Conservation (phyloP, 148 eudicot genomes). For the Diospyros kaki region DNA sequence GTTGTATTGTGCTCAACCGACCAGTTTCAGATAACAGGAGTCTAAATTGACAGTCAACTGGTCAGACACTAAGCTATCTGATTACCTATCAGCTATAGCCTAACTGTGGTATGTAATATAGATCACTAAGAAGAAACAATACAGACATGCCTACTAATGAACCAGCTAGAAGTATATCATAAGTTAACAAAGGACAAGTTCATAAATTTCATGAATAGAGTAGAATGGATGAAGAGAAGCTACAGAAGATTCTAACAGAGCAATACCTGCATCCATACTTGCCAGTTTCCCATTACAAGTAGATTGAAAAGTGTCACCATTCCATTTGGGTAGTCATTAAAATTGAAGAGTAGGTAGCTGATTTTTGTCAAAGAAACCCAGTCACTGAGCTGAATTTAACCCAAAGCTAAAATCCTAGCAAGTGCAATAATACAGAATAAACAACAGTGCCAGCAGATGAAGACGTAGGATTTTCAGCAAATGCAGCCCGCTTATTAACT, state of each 20-base stretch:
- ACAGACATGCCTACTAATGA: background rate
- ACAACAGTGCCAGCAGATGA: background rate
- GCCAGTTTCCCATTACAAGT: conserved; percentile 93
- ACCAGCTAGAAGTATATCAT: background rate
- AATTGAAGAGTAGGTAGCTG: conserved; percentile 91
- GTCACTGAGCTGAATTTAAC: background rate
- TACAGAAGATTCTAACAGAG: background rate
- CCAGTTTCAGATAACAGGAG: background rate
- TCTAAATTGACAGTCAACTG: background rate
- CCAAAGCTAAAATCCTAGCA: conserved; percentile 7
- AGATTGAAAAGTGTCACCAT: conserved; percentile 97
- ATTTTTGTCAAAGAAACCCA: conserved; percentile 43
- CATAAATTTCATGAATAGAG: background rate
- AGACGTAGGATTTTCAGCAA: background rate
- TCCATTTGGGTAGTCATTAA: conserved; percentile 94
- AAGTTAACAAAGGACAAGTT: background rate
- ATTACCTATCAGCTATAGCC: background rate
- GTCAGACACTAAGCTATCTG: background rate
- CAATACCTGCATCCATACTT: conserved; percentile 93
- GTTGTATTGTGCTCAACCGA: background rate
- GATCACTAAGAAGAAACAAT: background rate
- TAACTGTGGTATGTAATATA: background rate
- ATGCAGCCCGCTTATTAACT: background rate
- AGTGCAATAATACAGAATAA: background rate
- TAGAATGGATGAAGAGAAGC: background rate